Evolutionary conservation across 306 rosid genomes (phyloP).

Genomic region (peach (Prunus persica)): DNA sequence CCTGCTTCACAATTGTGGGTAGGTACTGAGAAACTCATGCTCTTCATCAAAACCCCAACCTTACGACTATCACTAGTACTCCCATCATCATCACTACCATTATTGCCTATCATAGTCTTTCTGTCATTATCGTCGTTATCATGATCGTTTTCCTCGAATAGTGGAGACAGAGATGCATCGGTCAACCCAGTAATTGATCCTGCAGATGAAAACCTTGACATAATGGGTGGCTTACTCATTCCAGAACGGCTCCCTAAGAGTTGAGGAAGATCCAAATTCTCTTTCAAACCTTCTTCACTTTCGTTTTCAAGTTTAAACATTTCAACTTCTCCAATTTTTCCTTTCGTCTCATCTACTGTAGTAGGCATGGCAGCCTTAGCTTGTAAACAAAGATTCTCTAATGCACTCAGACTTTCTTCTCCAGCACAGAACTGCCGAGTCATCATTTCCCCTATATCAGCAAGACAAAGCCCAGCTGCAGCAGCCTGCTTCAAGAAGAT

Average conservation of each 20-base stretch:
- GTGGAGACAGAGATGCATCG: background rate
- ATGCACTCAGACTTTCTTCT: conserved; percentile 44
- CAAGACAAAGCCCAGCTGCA: conserved; percentile 63
- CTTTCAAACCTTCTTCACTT: conserved; percentile 15
- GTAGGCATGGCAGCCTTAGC: conserved; percentile 46
- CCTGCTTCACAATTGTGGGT: conserved; percentile 31
- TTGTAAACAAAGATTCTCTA: conserved; percentile 58
- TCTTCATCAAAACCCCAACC: conserved; percentile 21
- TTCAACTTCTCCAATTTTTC: conserved; percentile 21
- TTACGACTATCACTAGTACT: background rate
- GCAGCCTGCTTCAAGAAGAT: conserved; percentile 69
- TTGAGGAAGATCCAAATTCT: conserved; percentile 26
- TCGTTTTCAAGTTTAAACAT: conserved; percentile 23
- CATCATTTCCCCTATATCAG: conserved; percentile 83
- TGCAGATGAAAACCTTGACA: conserved; percentile 26
- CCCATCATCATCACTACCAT: background rate
- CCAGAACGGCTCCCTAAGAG: conserved; percentile 21
- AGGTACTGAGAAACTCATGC: conserved; percentile 35
- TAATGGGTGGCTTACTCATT: conserved; percentile 20
- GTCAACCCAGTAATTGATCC: conserved; percentile 24
- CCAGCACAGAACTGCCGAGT: conserved; percentile 53
- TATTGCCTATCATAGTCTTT: background rate
- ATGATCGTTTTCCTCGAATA: background rate
- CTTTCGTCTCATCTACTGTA: conserved; percentile 8
- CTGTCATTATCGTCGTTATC: background rate